phyloP scores from a whole-genome alignment of 2,329 filamentous ascomycete genomes.

The Fusarium phyllophilum region DNA sequence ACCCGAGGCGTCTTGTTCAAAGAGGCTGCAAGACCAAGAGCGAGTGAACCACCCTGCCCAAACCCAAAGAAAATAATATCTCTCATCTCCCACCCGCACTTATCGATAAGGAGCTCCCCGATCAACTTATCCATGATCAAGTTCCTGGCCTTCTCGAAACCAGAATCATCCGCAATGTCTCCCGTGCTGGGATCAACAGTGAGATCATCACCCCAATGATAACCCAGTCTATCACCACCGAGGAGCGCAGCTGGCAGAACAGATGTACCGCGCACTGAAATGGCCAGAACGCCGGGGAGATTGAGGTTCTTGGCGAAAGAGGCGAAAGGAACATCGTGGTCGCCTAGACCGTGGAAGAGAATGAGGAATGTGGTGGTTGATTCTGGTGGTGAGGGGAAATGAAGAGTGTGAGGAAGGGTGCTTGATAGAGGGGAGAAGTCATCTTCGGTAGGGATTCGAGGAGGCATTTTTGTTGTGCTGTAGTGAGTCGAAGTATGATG shows the following conservation, averaged over 20 bases:
- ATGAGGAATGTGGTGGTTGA: conserved; percentile 79
- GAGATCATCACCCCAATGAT: conserved; percentile 77
- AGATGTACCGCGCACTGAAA: conserved; percentile 77
- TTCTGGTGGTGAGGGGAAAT: conserved; percentile 65
- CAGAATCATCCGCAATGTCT: conserved; percentile 69
- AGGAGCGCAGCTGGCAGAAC: conserved; percentile 75
- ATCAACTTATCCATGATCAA: conserved; percentile 64
- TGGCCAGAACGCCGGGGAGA: conserved; percentile 80
- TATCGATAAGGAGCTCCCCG: conserved; percentile 59
- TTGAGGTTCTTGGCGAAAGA: conserved; percentile 73
- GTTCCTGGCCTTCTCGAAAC: conserved; percentile 61
- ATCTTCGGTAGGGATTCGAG: conserved; percentile 60
- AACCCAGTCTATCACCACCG: conserved; percentile 48
- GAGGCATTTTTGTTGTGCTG: conserved; percentile 50
- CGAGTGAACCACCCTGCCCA: conserved; percentile 73
- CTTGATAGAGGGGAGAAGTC: conserved; percentile 59
- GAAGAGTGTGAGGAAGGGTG: conserved; percentile 53
- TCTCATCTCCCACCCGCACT: conserved; percentile 67
- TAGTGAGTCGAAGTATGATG: neutral
- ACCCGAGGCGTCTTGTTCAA: conserved; percentile 50
- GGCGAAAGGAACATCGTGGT: conserved; percentile 75
- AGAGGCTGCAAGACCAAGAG: conserved; percentile 64
- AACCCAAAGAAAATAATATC: conserved; percentile 74
- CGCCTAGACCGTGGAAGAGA: conserved; percentile 86
- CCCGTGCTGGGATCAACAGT: conserved; percentile 61